phyloP scores from a whole-genome alignment of 1,284 basidiomycete genomes.

The Pisolithus thermaeus region DNA sequence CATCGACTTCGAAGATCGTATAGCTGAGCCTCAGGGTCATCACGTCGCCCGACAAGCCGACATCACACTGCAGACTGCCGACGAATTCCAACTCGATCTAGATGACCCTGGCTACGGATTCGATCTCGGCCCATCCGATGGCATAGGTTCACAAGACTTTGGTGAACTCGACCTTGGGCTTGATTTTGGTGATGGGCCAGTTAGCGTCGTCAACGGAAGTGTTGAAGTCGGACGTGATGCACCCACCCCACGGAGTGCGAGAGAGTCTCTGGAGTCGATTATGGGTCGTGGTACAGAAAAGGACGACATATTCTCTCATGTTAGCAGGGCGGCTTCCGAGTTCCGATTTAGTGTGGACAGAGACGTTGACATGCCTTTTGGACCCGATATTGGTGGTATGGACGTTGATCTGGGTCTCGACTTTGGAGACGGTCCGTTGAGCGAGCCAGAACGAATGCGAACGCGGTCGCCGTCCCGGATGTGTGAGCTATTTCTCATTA shows the following conservation, averaged over 20 bases:
- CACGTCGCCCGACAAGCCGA: conserved; percentile 80
- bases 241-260: conserved; percentile 35
- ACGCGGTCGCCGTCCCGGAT: conserved; percentile 59
- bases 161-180: conserved; percentile 67
- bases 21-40: conserved; percentile 61
- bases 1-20: conserved; percentile 66
- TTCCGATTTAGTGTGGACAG: conserved; percentile 57
- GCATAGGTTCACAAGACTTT: conserved; percentile 84
- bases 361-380: conserved; percentile 55
- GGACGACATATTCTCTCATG: conserved; percentile 52
- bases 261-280: conserved; percentile 57
- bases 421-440: conserved; percentile 50
- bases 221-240: conserved; percentile 75
- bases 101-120: conserved; percentile 56
- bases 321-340: conserved; percentile 59
- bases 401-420: conserved; percentile 69
- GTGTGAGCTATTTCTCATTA: conserved; percentile 42
- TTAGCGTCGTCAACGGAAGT: conserved; percentile 47
- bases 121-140: conserved; percentile 70
- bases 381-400: conserved; percentile 41
- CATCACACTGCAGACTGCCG: conserved; percentile 71
- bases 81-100: conserved; percentile 59
- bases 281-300: conserved; percentile 45
- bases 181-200: conserved; percentile 58
- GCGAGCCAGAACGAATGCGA: conserved; percentile 44